Base-by-base conservation (phyloP, 1,284 basidiomycete genomes). In the Xanthoconium separans region DNA sequence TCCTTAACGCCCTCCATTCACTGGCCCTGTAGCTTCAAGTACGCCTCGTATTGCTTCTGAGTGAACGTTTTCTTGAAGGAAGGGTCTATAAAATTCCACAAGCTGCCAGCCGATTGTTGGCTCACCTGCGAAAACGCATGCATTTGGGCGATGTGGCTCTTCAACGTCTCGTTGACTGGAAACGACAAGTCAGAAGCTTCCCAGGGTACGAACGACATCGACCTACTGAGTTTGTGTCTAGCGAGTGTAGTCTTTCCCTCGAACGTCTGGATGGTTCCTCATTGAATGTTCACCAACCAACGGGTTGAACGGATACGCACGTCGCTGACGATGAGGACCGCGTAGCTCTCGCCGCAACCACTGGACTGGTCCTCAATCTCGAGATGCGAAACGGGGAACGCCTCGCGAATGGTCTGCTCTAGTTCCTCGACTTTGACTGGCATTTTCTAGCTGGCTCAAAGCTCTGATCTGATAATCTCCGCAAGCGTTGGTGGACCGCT, bases 51-150 rank as follows among this genome's bases (percentile, higher is more conserved):
- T 68, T 91, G 86, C 60, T 79, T 76, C 8, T 84, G 87, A 10
- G 89, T 91, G 56, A 85, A 82, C 2, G 86, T 85, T 84, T 85
- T 90, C 88, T 90, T 60, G 43, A 36, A 42, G 10, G 27, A n/a
- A 44, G 15, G 13, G 22, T 59, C 15, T 54, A 45, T 54, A 7
- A 33, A 12, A 27, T 7, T 30, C 44, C 50, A 31, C 34, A 39
- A 13, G n/a, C 31, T 1, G 18, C 4, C 22, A 22, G 7, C 0
- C 15, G 27, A 3, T 6, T 2, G 15, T 13, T 16, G 53, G 47
- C 73, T 51, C 58, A 89, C 90, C 83, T 92, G 89, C 10, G 89
- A 90, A 70, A 92, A 92, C 5, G 89, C 90, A 62, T 92, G 89
- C 80, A 92, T 85, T 56, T 86, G 79, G 1, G 85, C 75, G 54